These are phyloP conservation scores for Globisporangium abappressorium DNA, from an alignment of 352 stramenopile species.

Conservation along the genomic window DNA sequence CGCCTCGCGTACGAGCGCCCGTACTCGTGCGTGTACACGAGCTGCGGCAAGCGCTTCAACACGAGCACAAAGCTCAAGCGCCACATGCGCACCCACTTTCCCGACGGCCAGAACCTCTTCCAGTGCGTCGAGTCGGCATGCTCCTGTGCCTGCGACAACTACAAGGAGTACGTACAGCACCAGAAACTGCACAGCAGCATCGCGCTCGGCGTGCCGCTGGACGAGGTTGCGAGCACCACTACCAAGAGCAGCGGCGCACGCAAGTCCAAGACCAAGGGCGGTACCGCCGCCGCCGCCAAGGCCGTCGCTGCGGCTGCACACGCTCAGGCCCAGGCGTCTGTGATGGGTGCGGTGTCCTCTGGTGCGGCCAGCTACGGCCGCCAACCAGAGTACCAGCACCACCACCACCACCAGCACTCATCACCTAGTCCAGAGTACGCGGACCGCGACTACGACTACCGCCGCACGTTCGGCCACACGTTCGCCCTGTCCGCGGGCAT, in stretches of 20 bases:
- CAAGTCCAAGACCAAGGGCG: not conserved
- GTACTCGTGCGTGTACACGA: slow-evolving; percentile 75
- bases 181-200: slow-evolving; percentile 31
- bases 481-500: slow-evolving; percentile 18
- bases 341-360: not conserved
- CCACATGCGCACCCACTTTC: slow-evolving; percentile 88
- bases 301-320: slow-evolving; percentile 2
- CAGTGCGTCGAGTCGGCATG: slow-evolving; percentile 54
- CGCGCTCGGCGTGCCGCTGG: slow-evolving; percentile 21
- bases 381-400: slow-evolving; percentile 15
- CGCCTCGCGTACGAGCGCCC: slow-evolving; percentile 78
- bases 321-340: not conserved
- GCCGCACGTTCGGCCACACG: slow-evolving; percentile 21
- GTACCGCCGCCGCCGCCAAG: not conserved
- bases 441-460: slow-evolving; percentile 35
- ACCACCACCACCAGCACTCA: slow-evolving; percentile 4
- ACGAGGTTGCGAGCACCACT: slow-evolving; percentile 22
- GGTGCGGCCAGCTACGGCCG: not conserved
- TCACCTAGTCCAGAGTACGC: slow-evolving; percentile 19
- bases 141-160: slow-evolving; percentile 72
- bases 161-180: slow-evolving; percentile 57
- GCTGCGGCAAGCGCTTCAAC: slow-evolving; percentile 84
- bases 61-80: slow-evolving; percentile 88
- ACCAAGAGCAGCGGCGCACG: slow-evolving; percentile 16
- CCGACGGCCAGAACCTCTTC: slow-evolving; percentile 72